A percentile compares a stretch with the other conserved stretches of the same genome.
These are phyloP conservation scores for Aspergillus pseudoterreus DNA, from an alignment of 2,329 filamentous ascomycete genomes.

Conservation along the genomic window DNA sequence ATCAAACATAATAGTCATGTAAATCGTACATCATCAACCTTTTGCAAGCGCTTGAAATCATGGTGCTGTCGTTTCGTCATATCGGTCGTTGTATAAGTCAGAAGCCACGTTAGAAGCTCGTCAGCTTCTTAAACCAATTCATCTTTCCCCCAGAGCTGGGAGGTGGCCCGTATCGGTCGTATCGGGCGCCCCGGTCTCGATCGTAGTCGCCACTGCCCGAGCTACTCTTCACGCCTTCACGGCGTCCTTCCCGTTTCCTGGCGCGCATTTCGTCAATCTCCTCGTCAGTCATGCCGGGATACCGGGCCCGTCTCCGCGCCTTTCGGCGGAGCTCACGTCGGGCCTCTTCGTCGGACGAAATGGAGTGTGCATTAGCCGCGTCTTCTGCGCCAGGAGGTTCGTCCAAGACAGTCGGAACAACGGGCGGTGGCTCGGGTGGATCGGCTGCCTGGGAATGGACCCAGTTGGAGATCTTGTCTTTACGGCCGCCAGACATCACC, in stretches of 20 bases:
- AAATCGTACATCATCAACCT: conserved; percentile 2
- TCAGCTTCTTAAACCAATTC: conserved; percentile 44
- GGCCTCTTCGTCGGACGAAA: conserved; percentile 43
- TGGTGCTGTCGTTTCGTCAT: conserved; percentile 8
- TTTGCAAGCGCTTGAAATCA: neutral
- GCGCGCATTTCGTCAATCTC: conserved; percentile 38
- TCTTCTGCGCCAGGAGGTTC: conserved; percentile 28
- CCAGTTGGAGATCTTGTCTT: conserved; percentile 50
- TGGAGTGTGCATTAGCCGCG: conserved; percentile 29
- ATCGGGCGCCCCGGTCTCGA: conserved; percentile 31
- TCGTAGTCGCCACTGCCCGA: conserved; percentile 40
- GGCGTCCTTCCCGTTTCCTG: conserved; percentile 26
- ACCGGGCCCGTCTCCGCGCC: conserved; percentile 38
- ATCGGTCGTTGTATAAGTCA: conserved; percentile 7
- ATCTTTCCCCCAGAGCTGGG: conserved; percentile 30
- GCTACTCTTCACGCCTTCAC: conserved; percentile 36
- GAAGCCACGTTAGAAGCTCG: conserved; percentile 24
- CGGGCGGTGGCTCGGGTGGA: conserved; percentile 45
- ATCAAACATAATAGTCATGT: neutral
- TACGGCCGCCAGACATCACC: conserved; percentile 33
- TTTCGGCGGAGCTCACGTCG: conserved; percentile 35
- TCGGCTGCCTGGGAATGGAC: conserved; percentile 46
- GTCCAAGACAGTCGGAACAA: conserved; percentile 46
- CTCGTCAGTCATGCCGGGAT: conserved; percentile 37
- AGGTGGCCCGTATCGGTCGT: conserved; percentile 25